Evolutionary conservation across 73 alveolate species (phyloP), one percentile per base, ranked within the genome.

Genomic region (Tetrahymena thermophila): DNA sequence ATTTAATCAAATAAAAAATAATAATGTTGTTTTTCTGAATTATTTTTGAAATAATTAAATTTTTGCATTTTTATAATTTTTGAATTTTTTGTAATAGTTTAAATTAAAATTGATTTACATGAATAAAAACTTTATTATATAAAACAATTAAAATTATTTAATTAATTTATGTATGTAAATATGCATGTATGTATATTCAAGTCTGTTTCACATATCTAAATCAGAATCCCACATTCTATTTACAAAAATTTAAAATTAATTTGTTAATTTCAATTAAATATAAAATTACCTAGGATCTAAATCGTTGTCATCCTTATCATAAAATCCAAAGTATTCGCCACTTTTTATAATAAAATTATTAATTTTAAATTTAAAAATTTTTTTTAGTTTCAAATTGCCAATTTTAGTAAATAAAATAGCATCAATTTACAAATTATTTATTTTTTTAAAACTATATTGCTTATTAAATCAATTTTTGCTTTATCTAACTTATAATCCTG

Each of bases 211-310:
- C 89, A 71, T 71, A 43, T 95, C 97, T 56, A 85, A 85, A 35
- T 95, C 97, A 35, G 97, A 95, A 43, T 95, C 97, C 97, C 97
- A 95, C 97, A 95, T 95, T 95, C 94, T 95, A 28, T 71, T 71
- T 71, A 28, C 10, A 50, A 15, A 50, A 50, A 9, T 8, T 71
- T 71, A 25, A 25, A 71, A 1, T 5, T 4, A 71, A n/a, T 71
- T 71, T 3, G 11, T 71, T 3, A 71, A 71, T n/a, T 71, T 71
- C 0, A 28, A 71, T 14, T 25, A 8, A 28, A 3, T 9, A 3
- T 25, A 71, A n/a, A 56, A 25, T 56, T 71, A 71, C 89, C 89
- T 71, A 25, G 97, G 97, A 93, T 95, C 97, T 50, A 95, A 95
- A 50, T 57, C 97, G 37, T 89, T 50, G 23, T 83, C 97, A 21